A percentile compares a stretch with the other conserved stretches of the same genome.
These are phyloP conservation scores for Mycoemilia scoparia DNA, from an alignment of 192 early-diverging fungal genomes.

Conservation along the genomic window DNA sequence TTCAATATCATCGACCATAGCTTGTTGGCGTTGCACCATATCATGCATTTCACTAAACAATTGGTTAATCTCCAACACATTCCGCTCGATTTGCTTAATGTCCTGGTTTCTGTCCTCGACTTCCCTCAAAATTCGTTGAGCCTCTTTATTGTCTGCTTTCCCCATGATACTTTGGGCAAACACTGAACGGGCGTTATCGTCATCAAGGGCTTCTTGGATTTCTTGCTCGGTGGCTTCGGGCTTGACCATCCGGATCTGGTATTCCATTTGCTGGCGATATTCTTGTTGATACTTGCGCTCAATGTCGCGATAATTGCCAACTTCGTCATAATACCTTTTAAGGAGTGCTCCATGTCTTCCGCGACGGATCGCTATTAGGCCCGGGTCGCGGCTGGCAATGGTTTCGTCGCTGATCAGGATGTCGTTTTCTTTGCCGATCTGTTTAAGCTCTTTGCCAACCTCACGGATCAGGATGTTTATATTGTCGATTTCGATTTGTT, in stretches of 20 bases:
- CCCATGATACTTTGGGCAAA: conserved; percentile 27
- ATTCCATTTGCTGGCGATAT: conserved; percentile 24
- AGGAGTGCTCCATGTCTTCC: background rate
- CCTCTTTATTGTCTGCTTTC: conserved; percentile 12
- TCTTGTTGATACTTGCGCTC: conserved; percentile 25
- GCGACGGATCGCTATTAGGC: background rate
- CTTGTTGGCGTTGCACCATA: conserved; percentile 33
- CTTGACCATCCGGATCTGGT: conserved; percentile 26
- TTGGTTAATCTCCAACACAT: conserved; percentile 17
- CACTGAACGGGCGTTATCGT: conserved; percentile 26
- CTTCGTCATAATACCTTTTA: background rate
- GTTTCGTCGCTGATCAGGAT: background rate
- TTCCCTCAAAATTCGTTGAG: conserved; percentile 22
- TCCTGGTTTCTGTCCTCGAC: conserved; percentile 29
- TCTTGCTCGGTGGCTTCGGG: conserved; percentile 26
- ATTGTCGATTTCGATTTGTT: background rate
- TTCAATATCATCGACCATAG: conserved; percentile 28
- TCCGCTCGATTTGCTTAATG: conserved; percentile 27
- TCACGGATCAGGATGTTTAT: background rate
- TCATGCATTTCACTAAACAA: conserved; percentile 27
- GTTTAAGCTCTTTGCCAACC: no score
- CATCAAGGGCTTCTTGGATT: conserved; percentile 19
- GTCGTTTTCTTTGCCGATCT: background rate
- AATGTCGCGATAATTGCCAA: conserved; percentile 17
- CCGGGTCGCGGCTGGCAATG: background rate